These are phyloP conservation scores for Daedaleopsis nitida DNA, from an alignment of 768 basidiomycete species.

Conservation along the genomic window DNA sequence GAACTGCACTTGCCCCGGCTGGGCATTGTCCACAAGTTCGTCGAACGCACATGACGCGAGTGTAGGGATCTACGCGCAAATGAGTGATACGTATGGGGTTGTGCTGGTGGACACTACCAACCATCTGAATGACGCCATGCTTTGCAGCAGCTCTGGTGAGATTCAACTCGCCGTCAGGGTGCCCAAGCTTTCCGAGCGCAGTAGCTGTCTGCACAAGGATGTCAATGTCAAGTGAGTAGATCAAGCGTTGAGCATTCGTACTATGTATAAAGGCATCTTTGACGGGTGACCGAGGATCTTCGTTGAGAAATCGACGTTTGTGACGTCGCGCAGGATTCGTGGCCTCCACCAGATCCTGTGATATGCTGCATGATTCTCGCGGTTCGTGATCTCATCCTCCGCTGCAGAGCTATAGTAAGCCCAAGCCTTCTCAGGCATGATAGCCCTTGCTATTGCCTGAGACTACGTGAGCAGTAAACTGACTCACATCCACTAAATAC, in stretches of 20 bases:
- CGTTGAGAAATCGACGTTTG: constrained; percentile 82
- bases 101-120: constrained; percentile 21
- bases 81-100: not conserved
- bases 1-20: constrained; percentile 80
- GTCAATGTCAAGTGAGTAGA: not conserved
- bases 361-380: constrained; percentile 90
- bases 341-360: constrained; percentile 50
- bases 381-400: constrained; percentile 88
- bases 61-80: constrained; percentile 76
- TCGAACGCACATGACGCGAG: constrained; percentile 95
- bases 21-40: constrained; percentile 87
- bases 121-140: constrained; percentile 76
- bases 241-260: constrained; percentile 8
- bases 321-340: constrained; percentile 70
- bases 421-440: constrained; percentile 88
- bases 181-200: constrained; percentile 90
- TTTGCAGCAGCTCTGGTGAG: constrained; percentile 88
- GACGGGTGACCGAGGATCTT: constrained; percentile 75
- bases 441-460: constrained; percentile 78
- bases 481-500: constrained; percentile 4
- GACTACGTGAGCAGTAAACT: not conserved
- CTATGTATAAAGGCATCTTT: constrained; percentile 73
- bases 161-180: constrained; percentile 93
- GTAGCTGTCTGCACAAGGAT: constrained; percentile 60
- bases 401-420: constrained; percentile 94